phyloP scores from a whole-genome alignment of 2,329 filamentous ascomycete genomes.

The Fusarium sp. region DNA sequence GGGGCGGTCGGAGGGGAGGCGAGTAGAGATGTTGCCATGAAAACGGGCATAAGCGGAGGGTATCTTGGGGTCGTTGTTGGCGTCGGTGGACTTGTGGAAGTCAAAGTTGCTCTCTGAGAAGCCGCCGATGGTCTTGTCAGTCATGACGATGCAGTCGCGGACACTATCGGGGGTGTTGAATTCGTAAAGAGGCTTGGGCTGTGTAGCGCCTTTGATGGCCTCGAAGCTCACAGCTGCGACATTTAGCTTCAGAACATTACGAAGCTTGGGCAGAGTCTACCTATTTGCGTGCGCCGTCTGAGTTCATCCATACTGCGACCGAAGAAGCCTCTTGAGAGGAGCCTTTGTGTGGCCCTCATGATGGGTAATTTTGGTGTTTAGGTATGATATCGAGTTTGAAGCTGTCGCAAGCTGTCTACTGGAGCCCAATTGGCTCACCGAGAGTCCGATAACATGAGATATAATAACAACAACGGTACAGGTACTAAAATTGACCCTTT shows the following conservation, averaged over 20 bases:
- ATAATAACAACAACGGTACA: not conserved
- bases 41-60: conserved; percentile 75
- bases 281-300: conserved; percentile 65
- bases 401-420: conserved; percentile 19
- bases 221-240: conserved; percentile 74
- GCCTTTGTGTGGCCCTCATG: conserved; percentile 60
- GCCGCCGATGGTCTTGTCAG: conserved; percentile 86
- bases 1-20: conserved; percentile 79
- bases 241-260: not conserved
- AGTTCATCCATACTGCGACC: conserved; percentile 70
- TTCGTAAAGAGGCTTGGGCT: conserved; percentile 71
- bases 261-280: conserved; percentile 47
- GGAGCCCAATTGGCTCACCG: conserved; percentile 47
- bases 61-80: not conserved
- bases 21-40: conserved; percentile 87
- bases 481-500: not conserved
- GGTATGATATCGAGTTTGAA: not conserved
- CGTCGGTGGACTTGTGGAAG: conserved; percentile 52
- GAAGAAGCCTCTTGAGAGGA: conserved; percentile 64
- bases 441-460: conserved; percentile 37
- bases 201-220: conserved; percentile 71
- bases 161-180: conserved; percentile 66
- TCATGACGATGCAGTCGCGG: conserved; percentile 78
- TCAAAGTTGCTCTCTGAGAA: conserved; percentile 81
- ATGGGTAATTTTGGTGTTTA: conserved; percentile 16